Evolutionary conservation across 2,329 filamentous ascomycete genomes (phyloP).

Genomic region (Penicillium sp.): DNA sequence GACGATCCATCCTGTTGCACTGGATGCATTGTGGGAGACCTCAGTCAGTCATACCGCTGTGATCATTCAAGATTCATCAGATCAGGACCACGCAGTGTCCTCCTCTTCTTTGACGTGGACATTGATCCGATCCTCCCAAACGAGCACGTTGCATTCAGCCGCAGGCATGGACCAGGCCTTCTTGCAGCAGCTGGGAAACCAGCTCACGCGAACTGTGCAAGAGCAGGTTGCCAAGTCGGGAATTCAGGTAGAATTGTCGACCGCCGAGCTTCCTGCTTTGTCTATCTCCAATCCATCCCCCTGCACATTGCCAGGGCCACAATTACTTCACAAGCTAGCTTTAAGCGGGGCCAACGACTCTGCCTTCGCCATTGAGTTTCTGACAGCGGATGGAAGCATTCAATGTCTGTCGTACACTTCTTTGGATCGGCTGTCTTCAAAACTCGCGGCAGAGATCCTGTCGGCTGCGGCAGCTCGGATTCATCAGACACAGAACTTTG

Average conservation of each 20-base stretch:
- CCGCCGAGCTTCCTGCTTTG: conserved; percentile 28
- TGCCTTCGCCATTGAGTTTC: conserved; percentile 62
- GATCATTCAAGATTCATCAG: conserved; percentile 14
- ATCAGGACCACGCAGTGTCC: neutral
- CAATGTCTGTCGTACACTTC: conserved; percentile 59
- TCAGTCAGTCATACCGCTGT: conserved; percentile 25
- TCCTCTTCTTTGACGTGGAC: conserved; percentile 23
- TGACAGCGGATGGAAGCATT: conserved; percentile 48
- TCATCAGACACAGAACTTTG: conserved; percentile 16
- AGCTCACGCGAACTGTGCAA: conserved; percentile 27
- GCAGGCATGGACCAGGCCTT: conserved; percentile 22
- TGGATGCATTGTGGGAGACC: conserved; percentile 11
- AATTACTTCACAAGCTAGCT: conserved; percentile 64
- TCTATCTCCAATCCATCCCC: conserved; percentile 61
- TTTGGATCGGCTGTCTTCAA: conserved; percentile 59
- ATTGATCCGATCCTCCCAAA: conserved; percentile 20
- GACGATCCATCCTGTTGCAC: conserved; percentile 16
- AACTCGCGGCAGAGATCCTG: conserved; percentile 54
- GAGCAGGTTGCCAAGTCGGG: conserved; percentile 20
- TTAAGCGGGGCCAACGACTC: conserved; percentile 35
- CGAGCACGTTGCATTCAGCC: conserved; percentile 26
- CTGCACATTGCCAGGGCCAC: conserved; percentile 52
- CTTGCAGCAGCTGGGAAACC: conserved; percentile 29
- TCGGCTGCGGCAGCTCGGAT: conserved; percentile 24
- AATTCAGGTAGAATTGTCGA: conserved; percentile 9